Evolutionary conservation across 2,329 filamentous ascomycete species (phyloP).

Genomic region (Aspergillus niger): DNA sequence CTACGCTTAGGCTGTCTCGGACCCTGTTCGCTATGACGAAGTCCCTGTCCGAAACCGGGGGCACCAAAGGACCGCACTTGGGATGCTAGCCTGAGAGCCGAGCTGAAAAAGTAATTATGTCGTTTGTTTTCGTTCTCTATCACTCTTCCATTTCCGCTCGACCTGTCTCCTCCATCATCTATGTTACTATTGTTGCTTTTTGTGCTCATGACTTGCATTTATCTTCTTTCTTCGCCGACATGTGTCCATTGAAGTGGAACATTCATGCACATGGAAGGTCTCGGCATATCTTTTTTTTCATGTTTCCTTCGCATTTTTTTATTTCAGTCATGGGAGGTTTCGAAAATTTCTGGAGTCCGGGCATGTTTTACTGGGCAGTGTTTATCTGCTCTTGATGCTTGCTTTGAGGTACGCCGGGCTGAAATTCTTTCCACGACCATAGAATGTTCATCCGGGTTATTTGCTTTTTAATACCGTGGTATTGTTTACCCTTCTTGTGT

Average conservation of each 20-base stretch:
- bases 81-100: constrained; percentile 53
- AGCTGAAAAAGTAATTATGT: constrained; percentile 50
- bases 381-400: constrained; percentile 30
- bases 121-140: constrained; percentile 18
- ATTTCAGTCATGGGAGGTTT: constrained; percentile 32
- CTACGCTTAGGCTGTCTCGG: constrained; percentile 50
- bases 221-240: constrained; percentile 22
- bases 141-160: constrained; percentile 14
- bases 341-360: constrained; percentile 41
- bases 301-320: constrained; percentile 18
- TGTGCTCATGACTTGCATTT: constrained; percentile 26
- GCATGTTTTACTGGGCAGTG: constrained; percentile 38
- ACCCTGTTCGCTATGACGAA: constrained; percentile 56
- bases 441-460: constrained; percentile 31
- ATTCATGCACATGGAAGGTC: constrained; percentile 28
- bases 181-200: constrained; percentile 19
- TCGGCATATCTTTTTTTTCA: constrained; percentile 18
- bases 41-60: constrained; percentile 57
- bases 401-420: constrained; percentile 32
- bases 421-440: constrained; percentile 36
- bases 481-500: constrained; percentile 21
- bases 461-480: constrained; percentile 25
- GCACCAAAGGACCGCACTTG: constrained; percentile 58
- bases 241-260: constrained; percentile 27
- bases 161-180: constrained; percentile 13